Base-by-base conservation (phyloP, 139 green algal species). In the Chlorella sp. region DNA sequence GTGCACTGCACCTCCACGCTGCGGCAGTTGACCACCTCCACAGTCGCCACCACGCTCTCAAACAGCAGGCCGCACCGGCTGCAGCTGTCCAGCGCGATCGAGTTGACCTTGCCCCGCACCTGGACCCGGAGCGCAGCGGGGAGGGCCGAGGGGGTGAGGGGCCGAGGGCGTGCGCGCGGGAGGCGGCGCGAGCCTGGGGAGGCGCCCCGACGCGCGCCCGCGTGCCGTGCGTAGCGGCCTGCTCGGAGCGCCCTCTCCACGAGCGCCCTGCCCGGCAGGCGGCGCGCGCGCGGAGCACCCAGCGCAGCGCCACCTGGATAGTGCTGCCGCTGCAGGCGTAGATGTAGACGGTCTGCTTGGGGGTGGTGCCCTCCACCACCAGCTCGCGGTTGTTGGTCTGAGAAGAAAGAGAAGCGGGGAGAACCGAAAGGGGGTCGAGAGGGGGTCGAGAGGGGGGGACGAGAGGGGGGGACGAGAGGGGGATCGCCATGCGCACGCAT, bases 1-100 rank as follows among this genome's bases (percentile, higher is more conserved):
- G 85, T 92, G 76, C 83, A 87, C 86, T 97, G 91, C 36, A 91
- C 80, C 88, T 98, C 83, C 61, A 96, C 60, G 55, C 71, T 79
- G 21, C 2, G 73, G 85, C 90, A 93, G 84, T 99, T 99, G 76
- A 99, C 88, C 15, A 96, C 63, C 83, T 99, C 95, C 38, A 79
- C 87, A 2, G 79, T 76, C 29, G 93, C 82, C 56, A 98, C 87
- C 21, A 84, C 79, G 96, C 91, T 64, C 19, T 93, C 82, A 73
- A 97, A 97, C 33, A 98, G 76, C n/a, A 98, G 41, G 3, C 88
- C 95, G 8, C 74, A 86, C 43, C 87, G 84, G 35, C 62, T 82
- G 90, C 95, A 98, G 36, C 79, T 83, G 85, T 98, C 95, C n/a
- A 98, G n/a, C 7, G 86, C 92, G 78, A 98, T 93, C 58, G 91